Conservation (phyloP, 148 eudicot species). For the Cornus controversa region DNA sequence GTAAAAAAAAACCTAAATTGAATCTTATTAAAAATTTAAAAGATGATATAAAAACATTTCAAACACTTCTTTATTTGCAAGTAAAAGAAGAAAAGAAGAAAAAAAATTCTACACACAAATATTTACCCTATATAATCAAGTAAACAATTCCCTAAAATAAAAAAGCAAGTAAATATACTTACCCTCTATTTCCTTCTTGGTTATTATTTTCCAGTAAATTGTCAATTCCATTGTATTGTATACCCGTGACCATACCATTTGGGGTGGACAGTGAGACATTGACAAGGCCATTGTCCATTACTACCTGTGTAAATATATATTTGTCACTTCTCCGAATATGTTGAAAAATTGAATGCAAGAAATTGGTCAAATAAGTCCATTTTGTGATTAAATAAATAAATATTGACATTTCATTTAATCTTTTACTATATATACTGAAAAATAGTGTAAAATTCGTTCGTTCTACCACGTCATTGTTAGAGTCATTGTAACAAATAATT, state of each 20-base stretch:
- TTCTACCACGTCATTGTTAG: too few relatives aligned
- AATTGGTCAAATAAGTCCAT: neutral
- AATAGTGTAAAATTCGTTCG: too few relatives aligned
- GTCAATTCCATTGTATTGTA: slow-evolving; percentile 24
- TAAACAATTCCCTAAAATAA: neutral
- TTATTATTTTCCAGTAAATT: slow-evolving; percentile 22
- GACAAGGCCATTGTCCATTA: slow-evolving; percentile 27
- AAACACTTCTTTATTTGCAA: too few relatives aligned
- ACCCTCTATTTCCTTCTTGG: slow-evolving; percentile 24
- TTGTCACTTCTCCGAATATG: too few relatives aligned
- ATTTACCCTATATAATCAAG: too few relatives aligned
- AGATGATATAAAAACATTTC: too few relatives aligned
- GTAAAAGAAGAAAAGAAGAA: too few relatives aligned
- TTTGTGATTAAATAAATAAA: neutral
- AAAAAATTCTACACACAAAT: too few relatives aligned
- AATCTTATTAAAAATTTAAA: too few relatives aligned
- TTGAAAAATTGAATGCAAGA: neutral
- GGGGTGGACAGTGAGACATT: slow-evolving; percentile 33
- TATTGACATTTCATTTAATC: neutral
- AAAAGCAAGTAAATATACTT: neutral
- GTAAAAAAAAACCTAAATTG: too few relatives aligned
- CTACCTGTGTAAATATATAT: slow-evolving; percentile 8
- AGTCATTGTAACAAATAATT: too few relatives aligned
- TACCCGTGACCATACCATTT: slow-evolving; percentile 23
- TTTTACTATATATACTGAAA: too few relatives aligned